phyloP scores from a whole-genome alignment of 2,329 filamentous ascomycete genomes.

The Scedosporium dehoogii region DNA sequence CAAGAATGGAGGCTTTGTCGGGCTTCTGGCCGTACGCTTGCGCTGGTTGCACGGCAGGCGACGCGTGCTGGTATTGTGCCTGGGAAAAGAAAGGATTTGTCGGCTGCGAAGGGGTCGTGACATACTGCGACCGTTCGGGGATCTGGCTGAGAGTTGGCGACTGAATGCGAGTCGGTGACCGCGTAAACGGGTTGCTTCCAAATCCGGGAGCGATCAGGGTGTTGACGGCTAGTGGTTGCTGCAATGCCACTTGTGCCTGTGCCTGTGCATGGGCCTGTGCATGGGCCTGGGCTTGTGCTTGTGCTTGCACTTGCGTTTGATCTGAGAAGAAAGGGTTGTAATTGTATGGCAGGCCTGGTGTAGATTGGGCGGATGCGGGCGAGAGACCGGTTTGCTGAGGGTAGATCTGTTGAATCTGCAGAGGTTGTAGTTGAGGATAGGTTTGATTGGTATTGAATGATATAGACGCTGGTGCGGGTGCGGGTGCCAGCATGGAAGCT shows the following conservation, averaged over 20 bases:
- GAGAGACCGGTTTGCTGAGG: constrained; percentile 26
- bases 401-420: constrained; percentile 23
- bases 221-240: constrained; percentile 30
- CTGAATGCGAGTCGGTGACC: constrained; percentile 40
- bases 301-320: constrained; percentile 1
- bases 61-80: constrained; percentile 4
- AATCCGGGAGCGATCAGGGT: constrained; percentile 23
- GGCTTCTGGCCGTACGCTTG: constrained; percentile 36
- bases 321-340: constrained; percentile 3
- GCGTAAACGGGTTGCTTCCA: constrained; percentile 37
- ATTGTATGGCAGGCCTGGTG: not conserved
- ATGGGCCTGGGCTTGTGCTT: constrained; percentile 22
- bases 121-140: constrained; percentile 38
- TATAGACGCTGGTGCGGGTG: constrained; percentile 49
- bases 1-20: constrained; percentile 66
- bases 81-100: constrained; percentile 2
- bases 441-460: constrained; percentile 21
- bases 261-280: constrained; percentile 22
- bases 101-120: constrained; percentile 23
- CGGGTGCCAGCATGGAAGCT: constrained; percentile 50
- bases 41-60: not conserved
- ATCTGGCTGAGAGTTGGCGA: constrained; percentile 40
- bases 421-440: constrained; percentile 16
- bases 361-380: constrained; percentile 2
- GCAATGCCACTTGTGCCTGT: constrained; percentile 17